Conservation (phyloP, 2,329 filamentous ascomycete species). For the Drechslerella dactyloides region DNA sequence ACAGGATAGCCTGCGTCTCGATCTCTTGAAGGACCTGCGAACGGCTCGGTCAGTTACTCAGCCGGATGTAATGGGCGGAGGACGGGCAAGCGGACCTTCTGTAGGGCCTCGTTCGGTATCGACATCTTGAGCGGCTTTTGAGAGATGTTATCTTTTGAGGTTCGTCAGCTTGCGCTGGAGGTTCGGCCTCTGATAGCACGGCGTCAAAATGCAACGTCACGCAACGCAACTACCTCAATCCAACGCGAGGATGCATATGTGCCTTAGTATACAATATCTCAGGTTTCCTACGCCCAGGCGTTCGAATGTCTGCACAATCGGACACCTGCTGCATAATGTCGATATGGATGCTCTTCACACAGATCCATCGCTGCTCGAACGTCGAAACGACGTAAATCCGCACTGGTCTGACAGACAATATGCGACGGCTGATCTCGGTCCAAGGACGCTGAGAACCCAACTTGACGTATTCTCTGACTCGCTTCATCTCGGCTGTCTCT, state of each 20-base stretch:
- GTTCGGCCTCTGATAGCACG: not conserved
- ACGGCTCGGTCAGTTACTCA: constrained; percentile 20
- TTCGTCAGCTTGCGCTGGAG: constrained; percentile 20
- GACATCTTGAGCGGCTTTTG: constrained; percentile 69
- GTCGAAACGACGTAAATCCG: not conserved
- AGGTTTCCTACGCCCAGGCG: no score
- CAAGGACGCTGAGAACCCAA: no score
- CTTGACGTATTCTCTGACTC: no score
- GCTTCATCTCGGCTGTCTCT: no score
- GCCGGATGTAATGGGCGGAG: not conserved
- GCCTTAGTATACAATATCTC: no score
- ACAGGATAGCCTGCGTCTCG: constrained; percentile 82
- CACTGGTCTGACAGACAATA: not conserved
- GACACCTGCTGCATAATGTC: no score
- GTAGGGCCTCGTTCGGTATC: constrained; percentile 88
- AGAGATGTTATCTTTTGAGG: constrained; percentile 18
- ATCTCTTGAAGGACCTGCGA: constrained; percentile 75
- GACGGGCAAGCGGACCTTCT: constrained; percentile 71
- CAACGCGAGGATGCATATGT: no score
- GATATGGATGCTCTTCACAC: not conserved
- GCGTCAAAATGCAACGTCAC: not conserved
- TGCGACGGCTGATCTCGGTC: no score
- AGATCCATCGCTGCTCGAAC: not conserved
- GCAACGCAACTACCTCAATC: no score
- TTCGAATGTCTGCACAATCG: no score